phyloP scores from a whole-genome alignment of 805 yeast species.

The Kuraishia piskuri region DNA sequence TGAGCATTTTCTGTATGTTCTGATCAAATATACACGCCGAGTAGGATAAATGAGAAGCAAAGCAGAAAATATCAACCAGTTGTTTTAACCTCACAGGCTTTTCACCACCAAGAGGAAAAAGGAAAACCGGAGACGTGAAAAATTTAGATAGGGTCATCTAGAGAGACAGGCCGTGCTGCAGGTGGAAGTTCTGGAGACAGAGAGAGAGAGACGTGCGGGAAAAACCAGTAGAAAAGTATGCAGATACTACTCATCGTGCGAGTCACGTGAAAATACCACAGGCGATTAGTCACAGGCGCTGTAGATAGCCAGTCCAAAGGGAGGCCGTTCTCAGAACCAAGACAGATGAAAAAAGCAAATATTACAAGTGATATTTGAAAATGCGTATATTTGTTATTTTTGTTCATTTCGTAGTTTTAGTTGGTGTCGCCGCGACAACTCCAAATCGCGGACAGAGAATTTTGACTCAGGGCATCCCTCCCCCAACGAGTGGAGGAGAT shows the following conservation, averaged over 20 bases:
- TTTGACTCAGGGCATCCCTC: background rate
- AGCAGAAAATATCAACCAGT: background rate
- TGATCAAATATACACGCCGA: background rate
- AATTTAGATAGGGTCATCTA: background rate
- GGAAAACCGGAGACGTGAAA: background rate
- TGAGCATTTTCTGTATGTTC: background rate
- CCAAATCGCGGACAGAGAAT: background rate
- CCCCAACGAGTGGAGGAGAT: background rate
- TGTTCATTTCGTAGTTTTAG: too few species aligned
- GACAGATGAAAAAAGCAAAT: too few species aligned
- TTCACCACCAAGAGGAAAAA: background rate
- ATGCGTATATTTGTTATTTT: too few species aligned
- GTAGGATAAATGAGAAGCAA: background rate
- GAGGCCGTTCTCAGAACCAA: too few species aligned
- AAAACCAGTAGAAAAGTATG: background rate
- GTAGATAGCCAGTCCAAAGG: background rate
- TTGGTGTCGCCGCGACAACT: too few species aligned
- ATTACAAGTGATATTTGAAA: too few species aligned
- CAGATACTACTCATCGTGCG: background rate
- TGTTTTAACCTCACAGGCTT: background rate
- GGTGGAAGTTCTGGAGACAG: too few species aligned
- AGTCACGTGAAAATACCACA: background rate
- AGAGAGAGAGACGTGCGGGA: background rate
- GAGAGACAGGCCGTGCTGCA: background rate
- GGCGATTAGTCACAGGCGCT: background rate